phyloP scores from a whole-genome alignment of 768 basidiomycete genomes.

The Russula sp. region DNA sequence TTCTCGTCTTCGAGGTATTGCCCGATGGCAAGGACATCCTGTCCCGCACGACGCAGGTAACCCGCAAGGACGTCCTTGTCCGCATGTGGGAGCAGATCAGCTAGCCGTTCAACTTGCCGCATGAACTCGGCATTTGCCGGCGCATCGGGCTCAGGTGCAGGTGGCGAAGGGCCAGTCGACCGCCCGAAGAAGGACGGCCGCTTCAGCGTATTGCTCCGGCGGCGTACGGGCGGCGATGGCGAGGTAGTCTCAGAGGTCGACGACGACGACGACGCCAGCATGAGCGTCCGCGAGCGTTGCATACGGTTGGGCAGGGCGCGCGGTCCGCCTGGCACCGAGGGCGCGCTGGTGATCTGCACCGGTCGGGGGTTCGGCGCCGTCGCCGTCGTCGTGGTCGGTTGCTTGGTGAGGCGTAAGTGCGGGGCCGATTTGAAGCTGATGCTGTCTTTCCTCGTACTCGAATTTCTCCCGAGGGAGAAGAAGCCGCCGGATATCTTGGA shows the following conservation, averaged over 20 bases:
- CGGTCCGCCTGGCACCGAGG: constrained; percentile 66
- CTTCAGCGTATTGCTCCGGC: constrained; percentile 21
- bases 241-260: constrained; percentile 34
- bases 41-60: constrained; percentile 66
- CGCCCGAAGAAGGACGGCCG: constrained; percentile 30
- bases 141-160: not conserved
- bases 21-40: constrained; percentile 80
- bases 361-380: constrained; percentile 29
- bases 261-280: constrained; percentile 31
- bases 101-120: constrained; percentile 63
- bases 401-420: constrained; percentile 29
- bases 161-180: constrained; percentile 12
- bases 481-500: constrained; percentile 7
- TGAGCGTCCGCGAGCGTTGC: constrained; percentile 61
- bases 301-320: constrained; percentile 56
- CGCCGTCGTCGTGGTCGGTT: constrained; percentile 24
- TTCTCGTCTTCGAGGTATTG: constrained; percentile 82
- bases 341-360: constrained; percentile 32
- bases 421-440: not conserved
- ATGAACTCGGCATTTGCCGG: constrained; percentile 41
- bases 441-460: constrained; percentile 23
- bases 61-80: constrained; percentile 58
- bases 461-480: constrained; percentile 16
- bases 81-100: constrained; percentile 64
- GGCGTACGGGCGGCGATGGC: constrained; percentile 25